A percentile compares a stretch with the other conserved stretches of the same genome.
phyloP scores from a whole-genome alignment of 768 basidiomycete genomes.

The Tubosaeta sp. region DNA sequence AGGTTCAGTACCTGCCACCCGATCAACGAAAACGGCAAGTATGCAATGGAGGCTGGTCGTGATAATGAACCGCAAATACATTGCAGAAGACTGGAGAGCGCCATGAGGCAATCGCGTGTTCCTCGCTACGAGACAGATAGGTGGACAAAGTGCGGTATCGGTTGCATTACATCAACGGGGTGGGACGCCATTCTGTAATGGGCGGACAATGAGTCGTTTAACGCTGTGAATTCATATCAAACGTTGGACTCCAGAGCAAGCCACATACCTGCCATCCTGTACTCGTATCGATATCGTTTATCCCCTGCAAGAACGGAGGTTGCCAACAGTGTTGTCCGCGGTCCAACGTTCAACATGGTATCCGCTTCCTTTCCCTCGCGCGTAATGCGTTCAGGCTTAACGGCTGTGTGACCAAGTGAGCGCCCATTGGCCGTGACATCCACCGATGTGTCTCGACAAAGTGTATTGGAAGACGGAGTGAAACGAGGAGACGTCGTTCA shows the following conservation, averaged over 20 bases:
- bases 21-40: constrained; percentile 1
- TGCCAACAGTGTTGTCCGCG: not conserved
- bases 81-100: not conserved
- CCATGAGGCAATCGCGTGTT: constrained; percentile 31
- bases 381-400: not conserved
- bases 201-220: constrained; percentile 9
- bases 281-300: not conserved
- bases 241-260: not conserved
- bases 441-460: not conserved
- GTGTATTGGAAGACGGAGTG: not conserved
- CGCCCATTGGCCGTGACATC: not conserved
- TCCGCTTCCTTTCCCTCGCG: not conserved
- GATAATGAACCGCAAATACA: not conserved
- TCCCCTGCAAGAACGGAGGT: not conserved
- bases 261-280: constrained; percentile 19
- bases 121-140: constrained; percentile 1
- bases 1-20: constrained; percentile 5
- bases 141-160: constrained; percentile 12
- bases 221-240: not conserved
- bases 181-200: not conserved
- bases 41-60: constrained; percentile 14
- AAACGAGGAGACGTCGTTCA: not conserved
- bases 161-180: constrained; percentile 14
- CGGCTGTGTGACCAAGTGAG: not conserved
- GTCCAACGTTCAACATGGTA: not conserved